A percentile compares a stretch with the other conserved stretches of the same genome.
Evolutionary conservation across 306 rosid genomes (phyloP).

Genomic region (Biancaea sappan): DNA sequence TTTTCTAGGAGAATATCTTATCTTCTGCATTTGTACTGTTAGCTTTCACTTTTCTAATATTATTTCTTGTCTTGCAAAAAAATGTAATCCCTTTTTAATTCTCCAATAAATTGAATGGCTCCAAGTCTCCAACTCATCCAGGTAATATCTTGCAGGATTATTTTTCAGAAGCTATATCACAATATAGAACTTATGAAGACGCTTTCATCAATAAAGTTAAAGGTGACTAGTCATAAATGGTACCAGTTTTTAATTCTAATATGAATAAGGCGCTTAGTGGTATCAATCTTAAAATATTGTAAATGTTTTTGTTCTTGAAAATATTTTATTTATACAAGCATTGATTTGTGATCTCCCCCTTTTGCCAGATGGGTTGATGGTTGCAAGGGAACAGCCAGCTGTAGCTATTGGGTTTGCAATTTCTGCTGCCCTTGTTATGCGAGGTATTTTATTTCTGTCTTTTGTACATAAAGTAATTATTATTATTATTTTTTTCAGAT

Average conservation of each 20-base stretch:
- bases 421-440: slow-evolving; percentile 64
- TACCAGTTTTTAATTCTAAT: slow-evolving; percentile 4
- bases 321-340: slow-evolving; percentile 21
- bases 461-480: slow-evolving; percentile 12
- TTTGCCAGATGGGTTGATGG: slow-evolving; percentile 59
- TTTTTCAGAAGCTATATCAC: slow-evolving; percentile 51
- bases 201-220: slow-evolving; percentile 60
- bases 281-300: slow-evolving; percentile 5
- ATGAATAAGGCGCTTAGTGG: slow-evolving; percentile 7
- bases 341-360: slow-evolving; percentile 20
- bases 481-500: not conserved
- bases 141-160: slow-evolving; percentile 51
- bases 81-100: not conserved
- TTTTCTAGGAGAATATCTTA: not conserved
- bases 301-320: not conserved
- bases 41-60: not conserved
- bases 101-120: slow-evolving; percentile 12
- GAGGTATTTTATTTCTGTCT: slow-evolving; percentile 50
- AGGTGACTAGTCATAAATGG: slow-evolving; percentile 47
- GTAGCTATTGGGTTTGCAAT: slow-evolving; percentile 57
- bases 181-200: slow-evolving; percentile 60
- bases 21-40: not conserved
- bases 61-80: not conserved
- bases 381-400: slow-evolving; percentile 67
- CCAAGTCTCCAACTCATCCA: slow-evolving; percentile 31